Evolutionary conservation across 2,329 filamentous ascomycete genomes (phyloP).

Genomic region (Aspergillus sp.): DNA sequence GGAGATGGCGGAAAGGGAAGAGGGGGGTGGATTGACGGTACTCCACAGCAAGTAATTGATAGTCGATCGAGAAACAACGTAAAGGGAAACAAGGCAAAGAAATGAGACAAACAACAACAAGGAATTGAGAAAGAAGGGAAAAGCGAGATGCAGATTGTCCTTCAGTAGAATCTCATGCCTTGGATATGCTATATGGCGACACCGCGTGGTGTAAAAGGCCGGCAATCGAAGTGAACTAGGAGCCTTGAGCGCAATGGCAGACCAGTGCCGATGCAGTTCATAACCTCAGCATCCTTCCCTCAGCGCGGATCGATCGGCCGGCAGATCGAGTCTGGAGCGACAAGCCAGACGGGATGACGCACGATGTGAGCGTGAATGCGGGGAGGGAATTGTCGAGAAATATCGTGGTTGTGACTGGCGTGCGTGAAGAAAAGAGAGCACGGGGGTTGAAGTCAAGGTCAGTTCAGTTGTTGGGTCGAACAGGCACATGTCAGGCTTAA

Average conservation of each 20-base stretch:
- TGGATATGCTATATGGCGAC: conserved; percentile 25
- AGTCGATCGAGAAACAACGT: conserved; percentile 17
- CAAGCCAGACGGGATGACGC: conserved; percentile 11
- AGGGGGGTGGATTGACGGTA: conserved; percentile 24
- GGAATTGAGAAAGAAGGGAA: conserved; percentile 21
- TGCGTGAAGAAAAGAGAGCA: conserved; percentile 19
- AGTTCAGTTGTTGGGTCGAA: conserved; percentile 29
- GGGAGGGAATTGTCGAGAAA: conserved; percentile 9
- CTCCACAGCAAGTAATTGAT: conserved; percentile 28
- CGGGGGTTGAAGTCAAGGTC: conserved; percentile 18
- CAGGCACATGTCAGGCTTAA: conserved; percentile 33
- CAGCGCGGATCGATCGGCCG: conserved; percentile 21
- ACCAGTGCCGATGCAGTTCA: conserved; percentile 44
- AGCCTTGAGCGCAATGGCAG: conserved; percentile 48
- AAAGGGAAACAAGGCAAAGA: conserved; percentile 17
- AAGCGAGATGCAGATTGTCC: conserved; percentile 24
- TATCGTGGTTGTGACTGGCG: conserved; percentile 8
- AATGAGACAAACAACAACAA: conserved; percentile 23
- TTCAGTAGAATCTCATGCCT: conserved; percentile 36
- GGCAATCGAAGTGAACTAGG: conserved; percentile 40
- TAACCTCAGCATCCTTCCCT: conserved; percentile 45
- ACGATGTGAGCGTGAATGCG: conserved; percentile 8
- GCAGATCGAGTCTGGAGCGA: conserved; percentile 18
- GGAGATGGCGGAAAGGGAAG: conserved; percentile 31
- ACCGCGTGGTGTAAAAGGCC: conserved; percentile 26